Conservation (phyloP, 2,329 filamentous ascomycete genomes). For the Purpureocillium takamizusanense region DNA sequence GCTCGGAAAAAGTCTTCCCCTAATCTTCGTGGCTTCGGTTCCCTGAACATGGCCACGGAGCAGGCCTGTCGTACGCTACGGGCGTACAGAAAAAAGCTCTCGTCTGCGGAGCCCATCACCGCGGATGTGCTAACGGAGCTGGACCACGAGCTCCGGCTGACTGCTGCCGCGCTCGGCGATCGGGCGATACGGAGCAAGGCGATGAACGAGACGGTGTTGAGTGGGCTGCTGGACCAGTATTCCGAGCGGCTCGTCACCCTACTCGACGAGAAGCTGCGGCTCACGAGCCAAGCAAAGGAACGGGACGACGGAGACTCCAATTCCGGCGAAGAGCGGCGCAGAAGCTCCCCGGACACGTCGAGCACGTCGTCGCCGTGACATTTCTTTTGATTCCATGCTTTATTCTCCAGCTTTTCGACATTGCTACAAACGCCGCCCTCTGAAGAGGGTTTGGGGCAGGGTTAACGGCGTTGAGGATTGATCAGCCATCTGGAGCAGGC, state of each 20-base stretch:
- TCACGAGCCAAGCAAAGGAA: slow-evolving; percentile 28
- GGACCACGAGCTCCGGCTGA: slow-evolving; percentile 56
- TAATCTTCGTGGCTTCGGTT: slow-evolving; percentile 42
- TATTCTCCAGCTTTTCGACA: not conserved
- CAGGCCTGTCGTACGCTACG: slow-evolving; percentile 54
- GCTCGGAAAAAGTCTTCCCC: slow-evolving; percentile 40
- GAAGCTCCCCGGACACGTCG: slow-evolving; percentile 23
- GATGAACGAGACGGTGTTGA: slow-evolving; percentile 49
- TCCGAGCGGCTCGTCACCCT: slow-evolving; percentile 62
- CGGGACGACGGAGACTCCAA: slow-evolving; percentile 15
- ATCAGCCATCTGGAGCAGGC: not conserved
- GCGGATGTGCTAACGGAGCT: slow-evolving; percentile 52
- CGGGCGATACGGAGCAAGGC: slow-evolving; percentile 43
- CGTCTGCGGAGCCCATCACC: slow-evolving; percentile 45
- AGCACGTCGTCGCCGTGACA: slow-evolving; percentile 23
- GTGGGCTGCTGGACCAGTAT: slow-evolving; percentile 64
- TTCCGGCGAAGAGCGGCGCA: slow-evolving; percentile 18
- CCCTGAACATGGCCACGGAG: slow-evolving; percentile 54
- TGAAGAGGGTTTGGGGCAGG: not conserved
- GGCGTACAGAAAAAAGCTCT: slow-evolving; percentile 54
- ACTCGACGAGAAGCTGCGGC: slow-evolving; percentile 61
- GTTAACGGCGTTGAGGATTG: slow-evolving; percentile 6
- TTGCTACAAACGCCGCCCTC: too few species aligned
- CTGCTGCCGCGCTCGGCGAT: slow-evolving; percentile 50
- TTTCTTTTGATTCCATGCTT: slow-evolving; percentile 7